Evolutionary conservation across 805 yeast genomes (phyloP).

Genomic region (Metschnikowia rubicola): DNA sequence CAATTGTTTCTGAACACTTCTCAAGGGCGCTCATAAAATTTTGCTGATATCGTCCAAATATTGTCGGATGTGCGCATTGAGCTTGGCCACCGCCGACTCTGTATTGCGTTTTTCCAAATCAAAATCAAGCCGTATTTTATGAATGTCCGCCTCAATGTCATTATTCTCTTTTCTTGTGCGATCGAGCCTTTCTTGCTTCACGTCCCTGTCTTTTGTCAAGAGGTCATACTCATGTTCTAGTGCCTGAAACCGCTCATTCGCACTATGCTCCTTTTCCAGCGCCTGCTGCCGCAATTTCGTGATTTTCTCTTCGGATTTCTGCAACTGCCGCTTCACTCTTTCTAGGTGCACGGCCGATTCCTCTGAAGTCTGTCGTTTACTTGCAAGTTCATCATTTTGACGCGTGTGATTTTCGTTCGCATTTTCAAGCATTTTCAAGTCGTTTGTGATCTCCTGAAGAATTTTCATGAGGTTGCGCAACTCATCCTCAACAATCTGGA

Average conservation of each 20-base stretch:
- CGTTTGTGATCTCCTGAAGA: slow-evolving; percentile 49
- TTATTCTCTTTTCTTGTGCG: slow-evolving; percentile 47
- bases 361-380: slow-evolving; percentile 31
- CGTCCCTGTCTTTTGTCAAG: slow-evolving; percentile 46
- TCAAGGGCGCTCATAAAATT: background rate
- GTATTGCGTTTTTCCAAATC: slow-evolving; percentile 53
- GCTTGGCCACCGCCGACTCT: slow-evolving; percentile 49
- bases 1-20: background rate
- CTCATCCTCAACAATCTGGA: slow-evolving; percentile 42
- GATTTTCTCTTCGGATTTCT: slow-evolving; percentile 46
- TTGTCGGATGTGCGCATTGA: slow-evolving; percentile 52
- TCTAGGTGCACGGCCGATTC: slow-evolving; percentile 42
- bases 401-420: slow-evolving; percentile 28
- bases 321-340: slow-evolving; percentile 50
- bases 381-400: slow-evolving; percentile 38
- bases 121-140: slow-evolving; percentile 38
- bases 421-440: slow-evolving; percentile 42
- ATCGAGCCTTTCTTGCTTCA: slow-evolving; percentile 47
- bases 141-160: slow-evolving; percentile 39
- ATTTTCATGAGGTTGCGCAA: slow-evolving; percentile 45
- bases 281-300: slow-evolving; percentile 43
- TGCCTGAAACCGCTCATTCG: slow-evolving; percentile 40
- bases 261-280: slow-evolving; percentile 41
- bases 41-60: slow-evolving; percentile 52
- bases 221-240: slow-evolving; percentile 46